Conservation (phyloP, 2,329 filamentous ascomycete species). For the Acarospora socialis region DNA sequence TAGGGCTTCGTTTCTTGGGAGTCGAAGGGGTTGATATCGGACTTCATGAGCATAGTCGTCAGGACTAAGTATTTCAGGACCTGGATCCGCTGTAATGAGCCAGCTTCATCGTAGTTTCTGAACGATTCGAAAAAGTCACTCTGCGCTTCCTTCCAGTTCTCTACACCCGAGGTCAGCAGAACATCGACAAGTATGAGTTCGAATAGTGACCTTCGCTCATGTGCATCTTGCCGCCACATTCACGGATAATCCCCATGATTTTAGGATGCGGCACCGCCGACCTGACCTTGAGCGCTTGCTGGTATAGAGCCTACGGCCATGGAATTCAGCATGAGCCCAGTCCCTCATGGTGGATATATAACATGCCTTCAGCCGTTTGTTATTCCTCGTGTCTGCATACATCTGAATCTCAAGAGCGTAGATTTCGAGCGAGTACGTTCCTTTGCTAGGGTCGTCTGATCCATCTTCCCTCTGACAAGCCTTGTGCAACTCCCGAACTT, state of each 20-base stretch:
- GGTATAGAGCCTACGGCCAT: conserved; percentile 52
- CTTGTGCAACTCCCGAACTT: conserved; percentile 75
- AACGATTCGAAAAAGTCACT: conserved; percentile 98
- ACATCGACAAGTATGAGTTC: conserved; percentile 11
- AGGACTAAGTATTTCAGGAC: conserved; percentile 94
- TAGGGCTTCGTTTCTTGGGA: conserved; percentile 98
- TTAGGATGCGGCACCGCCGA: conserved; percentile 98
- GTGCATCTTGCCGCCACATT: conserved; percentile 99
- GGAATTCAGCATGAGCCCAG: conserved; percentile 8
- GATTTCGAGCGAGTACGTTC: conserved; percentile 88
- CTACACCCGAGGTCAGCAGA: conserved; percentile 29
- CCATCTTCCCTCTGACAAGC: conserved; percentile 82
- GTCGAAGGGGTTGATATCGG: conserved; percentile 96
- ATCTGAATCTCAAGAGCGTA: conserved; percentile 98
- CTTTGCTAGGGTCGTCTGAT: conserved; percentile 81
- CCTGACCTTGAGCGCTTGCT: conserved; percentile 77
- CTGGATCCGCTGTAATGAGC: conserved; percentile 88
- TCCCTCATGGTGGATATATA: conserved; percentile 10
- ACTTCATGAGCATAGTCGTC: conserved; percentile 97
- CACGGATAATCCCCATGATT: conserved; percentile 97
- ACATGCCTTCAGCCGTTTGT: conserved; percentile 75
- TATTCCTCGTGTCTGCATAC: conserved; percentile 93
- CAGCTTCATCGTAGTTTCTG: conserved; percentile 96
- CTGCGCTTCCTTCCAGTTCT: conserved; percentile 96
- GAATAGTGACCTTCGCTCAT: conserved; percentile 98